Evolutionary conservation across 1,284 basidiomycete species (phyloP), one percentile per base, ranked within the genome.

Genomic region (Leccinum pachyderme): DNA sequence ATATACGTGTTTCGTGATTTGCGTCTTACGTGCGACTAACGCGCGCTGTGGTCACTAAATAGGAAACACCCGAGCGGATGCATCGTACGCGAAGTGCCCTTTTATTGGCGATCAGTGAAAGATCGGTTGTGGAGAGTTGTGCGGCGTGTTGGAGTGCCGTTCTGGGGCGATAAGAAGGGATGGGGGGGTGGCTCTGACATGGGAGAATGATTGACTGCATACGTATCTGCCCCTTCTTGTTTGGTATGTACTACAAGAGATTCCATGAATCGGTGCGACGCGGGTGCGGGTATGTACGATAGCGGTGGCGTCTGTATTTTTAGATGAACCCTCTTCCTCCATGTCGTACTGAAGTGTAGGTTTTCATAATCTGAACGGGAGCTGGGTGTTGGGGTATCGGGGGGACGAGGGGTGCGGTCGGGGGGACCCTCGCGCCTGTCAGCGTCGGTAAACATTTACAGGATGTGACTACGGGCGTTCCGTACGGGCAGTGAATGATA

Each of bases 61-160:
- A 69, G 66, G 61, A 53, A 39, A 66, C 57, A 8, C 62, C 68
- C 18, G 56, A 49, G 0, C 9, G 35, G 33, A 67, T 72, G 69
- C 13, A 46, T 12, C 72, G 73, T 55, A 79, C 76, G 46, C 72
- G 72, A 11, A 57, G 69, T 44, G 78, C 74, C 5, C 59, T 78
- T 28, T 59, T 62, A 55, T 64, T 77, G 52, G 74, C 73, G 25
- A 62, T 81, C 31, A 61, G 68, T 7, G 79, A 80, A 55, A 68
- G 75, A 39, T 72, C 73, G 13, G 59, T 81, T n/a, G 64, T 80
- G 24, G 75, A 80, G 55, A 75, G 75, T 55, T 80, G 78, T 53
- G 64, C 59, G 27, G 68, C 66, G 8, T 52, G 61, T 4, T 81
- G 80, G 79, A 63, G 49, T 7, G 49, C 45, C 22, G 25, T 68